Evolutionary conservation across 495 filamentous ascomycete genomes (phyloP), one percentile per base, ranked within the genome.

Genomic region (Tuber brumale): DNA sequence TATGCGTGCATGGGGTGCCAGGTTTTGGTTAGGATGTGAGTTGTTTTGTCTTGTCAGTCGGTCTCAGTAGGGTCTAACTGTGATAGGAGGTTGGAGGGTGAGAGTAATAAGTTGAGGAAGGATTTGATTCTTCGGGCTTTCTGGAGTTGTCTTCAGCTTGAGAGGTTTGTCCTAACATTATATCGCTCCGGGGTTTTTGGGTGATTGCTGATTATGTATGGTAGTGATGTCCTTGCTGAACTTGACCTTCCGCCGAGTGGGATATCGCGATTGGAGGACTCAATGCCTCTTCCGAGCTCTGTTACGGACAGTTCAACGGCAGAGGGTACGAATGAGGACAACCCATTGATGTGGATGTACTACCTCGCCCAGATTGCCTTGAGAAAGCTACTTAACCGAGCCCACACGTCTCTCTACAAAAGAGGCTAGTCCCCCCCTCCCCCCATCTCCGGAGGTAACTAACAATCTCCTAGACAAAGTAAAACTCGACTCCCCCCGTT

Each of bases 141-240:
- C 79, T 99, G 95, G 95, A 95, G 94, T 14, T 96, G 93, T 82
- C 85, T 97, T 79, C 95, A 97, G 79, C 87, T 98, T 35, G 95
- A 99, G 85, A 97, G 92, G 92, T 94, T 84, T 76, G 84, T 70
- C n/a, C 31, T 3, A n/a, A 69, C 43, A 42, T 72, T 74, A 18
- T 74, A 18, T 70, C 42, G n/a, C 12, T 61, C 18, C n/a, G n/a
- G 43, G 18, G 27, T 41, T 31, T 27, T 35, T 48, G 2, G 35
- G 72, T n/a, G 7, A 42, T 72, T 71, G 41, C 43, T 8, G 14
- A 72, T 79, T 37, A 77, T 72, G 19, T 18, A 69, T 75, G 41
- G 7, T 76, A 94, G 95, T 85, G 95, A 99, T 84, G 92, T 99
- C 66, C 86, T 97, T 44, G 95, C 95, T 16, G 95, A 99, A 84